These are phyloP conservation scores for Aureobasidium melanogenum DNA, from an alignment of 2,329 filamentous ascomycete genomes.

Conservation along the genomic window DNA sequence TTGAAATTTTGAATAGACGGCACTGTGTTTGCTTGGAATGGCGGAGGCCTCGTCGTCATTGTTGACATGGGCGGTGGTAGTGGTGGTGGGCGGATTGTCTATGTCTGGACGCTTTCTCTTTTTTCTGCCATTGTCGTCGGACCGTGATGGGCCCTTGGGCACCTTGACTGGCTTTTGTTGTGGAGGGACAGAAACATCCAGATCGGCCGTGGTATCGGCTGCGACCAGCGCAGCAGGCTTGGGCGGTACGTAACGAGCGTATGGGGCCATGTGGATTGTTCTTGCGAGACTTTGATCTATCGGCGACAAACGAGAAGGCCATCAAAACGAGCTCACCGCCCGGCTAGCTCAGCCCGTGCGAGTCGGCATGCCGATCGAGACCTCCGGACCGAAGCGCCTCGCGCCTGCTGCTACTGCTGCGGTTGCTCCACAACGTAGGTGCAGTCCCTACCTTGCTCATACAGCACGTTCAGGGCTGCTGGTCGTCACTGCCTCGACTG, in stretches of 20 bases:
- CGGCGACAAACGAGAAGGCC: not conserved
- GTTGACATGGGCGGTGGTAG: not conserved
- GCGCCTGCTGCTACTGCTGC: not conserved
- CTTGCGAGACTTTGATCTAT: not conserved
- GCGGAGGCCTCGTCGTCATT: not conserved
- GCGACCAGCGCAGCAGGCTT: conserved; percentile 16
- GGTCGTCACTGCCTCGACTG: not conserved
- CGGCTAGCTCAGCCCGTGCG: not conserved
- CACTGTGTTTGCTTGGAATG: conserved; percentile 23
- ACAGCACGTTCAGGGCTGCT: not conserved
- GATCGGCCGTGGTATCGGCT: not conserved
- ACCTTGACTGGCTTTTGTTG: not conserved
- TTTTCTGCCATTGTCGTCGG: conserved; percentile 10
- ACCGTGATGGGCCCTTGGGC: conserved; percentile 2
- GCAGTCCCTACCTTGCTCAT: no score
- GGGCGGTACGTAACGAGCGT: conserved; percentile 39
- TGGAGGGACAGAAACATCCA: not conserved
- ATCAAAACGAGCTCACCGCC: not conserved
- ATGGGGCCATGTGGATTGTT: conserved; percentile 24
- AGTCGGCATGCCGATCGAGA: conserved; percentile 6
- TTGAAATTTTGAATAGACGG: conserved; percentile 38
- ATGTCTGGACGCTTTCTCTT: conserved; percentile 25
- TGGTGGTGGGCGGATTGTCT: conserved; percentile 19
- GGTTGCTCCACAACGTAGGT: not conserved
- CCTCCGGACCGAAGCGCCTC: not conserved